Evolutionary conservation across 495 filamentous ascomycete genomes (phyloP), one percentile per base, ranked within the genome.

Genomic region (Daldinia caldariorum): DNA sequence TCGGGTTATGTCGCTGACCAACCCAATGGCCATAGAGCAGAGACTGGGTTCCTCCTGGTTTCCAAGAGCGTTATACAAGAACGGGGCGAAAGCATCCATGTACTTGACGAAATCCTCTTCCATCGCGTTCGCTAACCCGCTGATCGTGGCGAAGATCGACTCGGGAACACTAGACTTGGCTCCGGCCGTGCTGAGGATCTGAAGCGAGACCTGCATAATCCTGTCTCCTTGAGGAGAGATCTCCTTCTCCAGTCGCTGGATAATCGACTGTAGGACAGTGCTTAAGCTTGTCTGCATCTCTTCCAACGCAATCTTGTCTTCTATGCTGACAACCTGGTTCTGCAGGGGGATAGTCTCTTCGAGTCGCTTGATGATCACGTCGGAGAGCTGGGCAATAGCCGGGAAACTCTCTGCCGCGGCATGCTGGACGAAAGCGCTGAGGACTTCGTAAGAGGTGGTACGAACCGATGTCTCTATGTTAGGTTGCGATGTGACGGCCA

Each of bases 201-300:
- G 89, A 3, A 99, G 86, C 43, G 95, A 84, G 55, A 91, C 86
- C 59, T 91, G 86, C 94, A 99, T 99, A 78, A 97, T 97, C 59
- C 90, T 90, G 79, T 98, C 92, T 32, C 92, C 91, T 78, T 94
- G 93, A 31, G 95, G 94, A 64, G 89, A 87, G 67, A 98, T 93
- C 76, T 99, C 93, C 73, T 88, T 89, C 80, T 98, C 95, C 34
- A 98, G 85, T 45, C 95, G 91, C 81, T 95, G 91, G 49, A 97
- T 90, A 72, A 97, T 96, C 45, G 94, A 89, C 80, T 97, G 87
- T 37, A 97, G 80, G 9, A 97, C 95, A 60, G 91, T 97, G 76
- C 88, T 90, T 72, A 99, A 85, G 79, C 94, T 97, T 6, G 93
- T 97, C 83, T 98, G 94, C 86, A 99, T 97, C 76, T 99, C 95